Evolutionary conservation across 2,329 filamentous ascomycete species (phyloP).

Genomic region (Whalleya microplaca): DNA sequence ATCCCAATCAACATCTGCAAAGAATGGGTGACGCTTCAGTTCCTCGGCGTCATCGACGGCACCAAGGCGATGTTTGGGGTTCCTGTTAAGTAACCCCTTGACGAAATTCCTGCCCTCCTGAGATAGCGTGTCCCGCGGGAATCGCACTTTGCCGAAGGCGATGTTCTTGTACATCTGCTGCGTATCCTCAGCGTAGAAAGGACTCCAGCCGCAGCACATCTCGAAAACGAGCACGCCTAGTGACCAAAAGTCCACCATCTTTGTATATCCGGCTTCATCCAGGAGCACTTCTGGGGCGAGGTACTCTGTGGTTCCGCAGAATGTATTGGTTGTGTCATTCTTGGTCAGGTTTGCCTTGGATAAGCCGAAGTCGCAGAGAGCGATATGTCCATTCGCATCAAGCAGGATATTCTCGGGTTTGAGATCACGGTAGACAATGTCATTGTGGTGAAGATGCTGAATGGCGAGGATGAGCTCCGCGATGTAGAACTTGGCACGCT

Average conservation of each 20-base stretch:
- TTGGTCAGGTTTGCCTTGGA: constrained; percentile 97
- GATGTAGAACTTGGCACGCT: constrained; percentile 97
- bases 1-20: constrained; percentile 91
- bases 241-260: constrained; percentile 99
- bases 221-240: constrained; percentile 96
- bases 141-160: constrained; percentile 96
- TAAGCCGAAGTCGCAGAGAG: constrained; percentile 94
- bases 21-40: constrained; percentile 93
- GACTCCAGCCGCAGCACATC: constrained; percentile 99
- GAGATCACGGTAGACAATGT: constrained; percentile 96
- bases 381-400: constrained; percentile 97
- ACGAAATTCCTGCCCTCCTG: constrained; percentile 97
- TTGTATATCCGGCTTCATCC: constrained; percentile 96
- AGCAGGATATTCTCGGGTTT: constrained; percentile 98
- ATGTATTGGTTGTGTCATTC: constrained; percentile 98
- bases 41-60: constrained; percentile 91
- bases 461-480: constrained; percentile 95
- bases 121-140: constrained; percentile 91
- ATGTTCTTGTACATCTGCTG: constrained; percentile 99
- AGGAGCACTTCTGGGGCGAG: constrained; percentile 92
- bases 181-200: constrained; percentile 98
- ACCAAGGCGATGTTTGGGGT: constrained; percentile 92
- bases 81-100: constrained; percentile 94
- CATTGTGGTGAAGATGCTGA: constrained; percentile 92
- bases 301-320: constrained; percentile 98